phyloP scores from a whole-genome alignment of 2,329 filamentous ascomycete genomes.

The Arthrocladium fulminans region DNA sequence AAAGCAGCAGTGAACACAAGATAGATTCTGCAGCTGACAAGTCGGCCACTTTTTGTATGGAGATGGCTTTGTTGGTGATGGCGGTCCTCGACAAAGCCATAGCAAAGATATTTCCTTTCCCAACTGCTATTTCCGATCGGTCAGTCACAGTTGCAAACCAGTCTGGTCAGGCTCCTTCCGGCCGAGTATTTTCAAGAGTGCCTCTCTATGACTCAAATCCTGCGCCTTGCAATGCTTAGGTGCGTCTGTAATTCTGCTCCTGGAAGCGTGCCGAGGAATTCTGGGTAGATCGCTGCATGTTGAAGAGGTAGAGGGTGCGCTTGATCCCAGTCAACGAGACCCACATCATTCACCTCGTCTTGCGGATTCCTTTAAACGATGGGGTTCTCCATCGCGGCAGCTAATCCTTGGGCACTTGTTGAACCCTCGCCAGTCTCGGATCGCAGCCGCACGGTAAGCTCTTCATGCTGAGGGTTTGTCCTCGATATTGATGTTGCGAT shows the following conservation, averaged over 20 bases:
- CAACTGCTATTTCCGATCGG: neutral
- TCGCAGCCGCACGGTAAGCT: neutral
- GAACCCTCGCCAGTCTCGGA: neutral
- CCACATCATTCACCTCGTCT: neutral
- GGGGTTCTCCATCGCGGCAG: neutral
- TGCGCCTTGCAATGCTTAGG: neutral
- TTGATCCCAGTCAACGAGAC: conserved; percentile 3
- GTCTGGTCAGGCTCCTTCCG: neutral
- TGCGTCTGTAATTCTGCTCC: conserved; percentile 3
- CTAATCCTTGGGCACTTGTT: neutral
- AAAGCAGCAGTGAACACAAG: no score
- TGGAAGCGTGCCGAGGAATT: conserved; percentile 1
- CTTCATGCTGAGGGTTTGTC: neutral
- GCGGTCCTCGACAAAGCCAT: no score
- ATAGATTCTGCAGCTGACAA: no score
- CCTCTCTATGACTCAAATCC: neutral
- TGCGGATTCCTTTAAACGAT: no score
- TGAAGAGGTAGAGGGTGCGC: conserved; percentile 4
- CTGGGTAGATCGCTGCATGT: neutral
- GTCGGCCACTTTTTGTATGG: no score
- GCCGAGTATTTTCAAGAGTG: neutral
- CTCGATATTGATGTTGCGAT: conserved; percentile 4
- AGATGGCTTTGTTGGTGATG: no score
- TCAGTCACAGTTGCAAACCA: neutral
- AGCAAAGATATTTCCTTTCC: no score